These are phyloP conservation scores for Agrostemma githago DNA, from an alignment of 148 eudicot genomes.

Conservation along the genomic window DNA sequence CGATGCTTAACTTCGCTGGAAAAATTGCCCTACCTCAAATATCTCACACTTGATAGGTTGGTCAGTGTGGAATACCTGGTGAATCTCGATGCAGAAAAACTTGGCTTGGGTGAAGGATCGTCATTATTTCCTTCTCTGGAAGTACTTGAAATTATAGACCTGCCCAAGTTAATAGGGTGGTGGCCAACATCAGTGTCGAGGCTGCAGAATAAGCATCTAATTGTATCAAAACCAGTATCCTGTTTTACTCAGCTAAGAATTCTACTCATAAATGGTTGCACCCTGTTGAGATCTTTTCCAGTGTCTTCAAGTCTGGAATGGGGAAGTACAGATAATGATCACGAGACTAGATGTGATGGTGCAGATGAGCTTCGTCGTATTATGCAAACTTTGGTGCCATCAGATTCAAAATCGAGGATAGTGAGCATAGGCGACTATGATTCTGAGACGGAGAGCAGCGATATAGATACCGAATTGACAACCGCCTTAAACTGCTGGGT, in stretches of 20 bases:
- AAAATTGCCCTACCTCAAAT: neutral
- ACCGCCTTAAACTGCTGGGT: neutral
- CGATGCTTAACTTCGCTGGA: neutral
- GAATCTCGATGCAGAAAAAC: neutral
- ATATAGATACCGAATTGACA: too few relatives aligned
- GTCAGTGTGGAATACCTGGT: conserved; percentile 12
- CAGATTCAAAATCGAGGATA: too few relatives aligned
- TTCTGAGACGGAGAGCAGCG: too few relatives aligned
- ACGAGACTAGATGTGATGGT: too few relatives aligned
- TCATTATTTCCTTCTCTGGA: conserved; percentile 4
- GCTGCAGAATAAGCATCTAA: neutral
- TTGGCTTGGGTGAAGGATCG: neutral
- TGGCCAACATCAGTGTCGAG: neutral
- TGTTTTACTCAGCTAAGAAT: too few relatives aligned
- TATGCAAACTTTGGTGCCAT: too few relatives aligned
- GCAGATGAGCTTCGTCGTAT: too few relatives aligned
- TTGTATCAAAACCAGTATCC: neutral
- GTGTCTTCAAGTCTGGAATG: too few relatives aligned
- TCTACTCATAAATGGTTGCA: too few relatives aligned
- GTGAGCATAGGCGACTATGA: too few relatives aligned
- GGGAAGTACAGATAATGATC: too few relatives aligned
- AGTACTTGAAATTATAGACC: neutral
- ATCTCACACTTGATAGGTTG: neutral
- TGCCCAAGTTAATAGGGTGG: conserved; percentile 1
- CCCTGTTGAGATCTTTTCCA: too few relatives aligned